These are phyloP conservation scores for Botrytis fabae DNA, from an alignment of 2,329 filamentous ascomycete species.

Conservation along the genomic window DNA sequence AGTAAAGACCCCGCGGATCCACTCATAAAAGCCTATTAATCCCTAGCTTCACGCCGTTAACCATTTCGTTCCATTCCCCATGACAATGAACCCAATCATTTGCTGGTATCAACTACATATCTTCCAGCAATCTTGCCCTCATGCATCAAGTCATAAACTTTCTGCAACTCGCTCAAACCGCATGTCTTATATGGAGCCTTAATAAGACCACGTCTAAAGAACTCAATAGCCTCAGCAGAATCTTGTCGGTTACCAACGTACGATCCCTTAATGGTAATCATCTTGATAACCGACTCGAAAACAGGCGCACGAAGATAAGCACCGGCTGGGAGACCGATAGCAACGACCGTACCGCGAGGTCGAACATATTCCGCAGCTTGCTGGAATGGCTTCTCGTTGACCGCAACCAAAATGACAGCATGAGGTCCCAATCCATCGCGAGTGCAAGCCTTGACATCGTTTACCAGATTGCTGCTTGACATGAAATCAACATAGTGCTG, in stretches of 20 bases:
- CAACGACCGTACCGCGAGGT: slow-evolving; percentile 77
- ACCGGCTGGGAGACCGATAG: slow-evolving; percentile 82
- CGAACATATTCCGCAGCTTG: slow-evolving; percentile 88
- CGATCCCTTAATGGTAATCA: slow-evolving; percentile 89
- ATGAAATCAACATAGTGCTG: slow-evolving; percentile 77
- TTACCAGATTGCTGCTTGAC: slow-evolving; percentile 73
- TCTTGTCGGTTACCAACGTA: slow-evolving; percentile 94
- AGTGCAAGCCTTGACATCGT: slow-evolving; percentile 80
- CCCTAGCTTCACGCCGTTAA: not conserved
- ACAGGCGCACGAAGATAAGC: slow-evolving; percentile 82
- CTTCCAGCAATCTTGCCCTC: slow-evolving; percentile 72
- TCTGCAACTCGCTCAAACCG: slow-evolving; percentile 74
- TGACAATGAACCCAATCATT: slow-evolving; percentile 45
- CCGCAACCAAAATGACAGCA: slow-evolving; percentile 83
- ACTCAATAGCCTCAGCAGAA: slow-evolving; percentile 84
- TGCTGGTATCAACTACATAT: slow-evolving; percentile 75
- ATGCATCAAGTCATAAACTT: slow-evolving; percentile 76
- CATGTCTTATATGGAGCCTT: slow-evolving; percentile 83
- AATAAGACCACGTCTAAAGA: slow-evolving; percentile 77
- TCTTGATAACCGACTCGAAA: slow-evolving; percentile 84
- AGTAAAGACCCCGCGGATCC: not conserved
- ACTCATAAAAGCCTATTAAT: not conserved
- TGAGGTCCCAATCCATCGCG: slow-evolving; percentile 81
- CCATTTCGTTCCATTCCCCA: not conserved
- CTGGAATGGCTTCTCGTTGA: slow-evolving; percentile 90